Evolutionary conservation across 371 early-diverging fungal genomes (phyloP), one percentile per base, ranked within the genome.

Genomic region (Apophysomyces sp.): DNA sequence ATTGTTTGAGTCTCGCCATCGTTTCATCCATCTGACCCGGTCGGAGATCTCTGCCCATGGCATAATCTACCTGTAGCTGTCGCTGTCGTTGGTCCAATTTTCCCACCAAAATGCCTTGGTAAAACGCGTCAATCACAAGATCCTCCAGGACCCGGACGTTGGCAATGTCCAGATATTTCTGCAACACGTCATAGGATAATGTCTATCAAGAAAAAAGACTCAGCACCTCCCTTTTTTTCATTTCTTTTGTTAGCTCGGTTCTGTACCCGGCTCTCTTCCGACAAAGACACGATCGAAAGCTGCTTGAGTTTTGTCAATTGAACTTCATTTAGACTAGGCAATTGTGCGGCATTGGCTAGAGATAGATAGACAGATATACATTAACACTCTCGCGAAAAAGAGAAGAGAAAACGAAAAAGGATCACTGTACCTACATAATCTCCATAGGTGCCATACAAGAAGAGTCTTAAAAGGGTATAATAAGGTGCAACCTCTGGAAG

Each of bases 111-210:
- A 94, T 68, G 49, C 86, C 87, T 60, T 90, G 86, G 65, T 93
- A 93, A 37, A 94, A 88, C 27, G 91, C 90, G 54, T 92, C 92
- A 63, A 94, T 94, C 63, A 93, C 86, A 60, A 93, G 71, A 73
- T 93, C 93, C 64, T 94, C 95, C 34, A 94, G 75, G 54, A 89
- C 89, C 31, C 94, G 86, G 11, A 93, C 85, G 40, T 86, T 91
- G 34, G 85, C 61, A 61, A 93, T 85, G 66, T 90, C 82, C 4
- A 94, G 82, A 29, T 84, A 78, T n/a, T 73, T 37, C 60, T 86
- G 80, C 39, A 94, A 78, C n/a, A 66, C 51, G 21, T 77, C 74
- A 63, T 94, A 94, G 3, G 77, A 71, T 27, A 90, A 72, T 21
- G 86, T 86, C 89, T 88, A 16, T 16, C 49, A 9, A 44, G 18